Evolutionary conservation across 352 stramenopile species (phyloP), one percentile per base, ranked within the genome.

Genomic region (Thraustotheca clavata): DNA sequence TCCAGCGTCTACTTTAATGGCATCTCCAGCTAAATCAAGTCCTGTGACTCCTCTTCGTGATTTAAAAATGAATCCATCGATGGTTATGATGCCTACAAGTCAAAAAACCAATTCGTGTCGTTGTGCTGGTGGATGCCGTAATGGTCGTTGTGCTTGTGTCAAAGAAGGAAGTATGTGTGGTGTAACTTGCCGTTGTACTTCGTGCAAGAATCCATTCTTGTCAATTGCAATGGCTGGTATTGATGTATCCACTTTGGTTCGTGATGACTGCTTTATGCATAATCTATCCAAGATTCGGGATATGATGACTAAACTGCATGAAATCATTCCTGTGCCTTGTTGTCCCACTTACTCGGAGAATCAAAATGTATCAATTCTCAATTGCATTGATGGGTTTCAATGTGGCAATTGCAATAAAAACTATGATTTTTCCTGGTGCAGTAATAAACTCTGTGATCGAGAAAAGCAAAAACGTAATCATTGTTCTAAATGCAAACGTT

Each of bases 181-280:
- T 26, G 61, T 69, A 12, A 79, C 78, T 27, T 92, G 83, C 57
- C 83, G 83, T 32, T 92, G 83, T 73, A 92, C 83, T 49, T 90
- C 80, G 12, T 92, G 83, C 73, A 90, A 92, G 72, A 92, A 92
- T 71, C 83, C 83, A 34, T 92, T 89, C 57, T 67, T 87, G 60
- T 88, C 88, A 76, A 83, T 92, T 38, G 86, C 89, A 62, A 76
- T 76, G 0, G 80, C 80, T 0, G 83, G 83, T 20, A 81, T 81
- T 20, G 76, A 90, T 59, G 89, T 92, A 52, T 78, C 89, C 32
- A 79, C 79, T 16, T 54, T 92, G 47, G 69, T 89, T 0, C 67
- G 87, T 57, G 83, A 92, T 65, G 73, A 75, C 61, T 92, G 83
- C 68, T 92, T 92, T 67, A 92, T 92, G 83, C 83, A 92, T 72